phyloP scores from a whole-genome alignment of 129 eudicot species.

The Escallonia rubra region DNA sequence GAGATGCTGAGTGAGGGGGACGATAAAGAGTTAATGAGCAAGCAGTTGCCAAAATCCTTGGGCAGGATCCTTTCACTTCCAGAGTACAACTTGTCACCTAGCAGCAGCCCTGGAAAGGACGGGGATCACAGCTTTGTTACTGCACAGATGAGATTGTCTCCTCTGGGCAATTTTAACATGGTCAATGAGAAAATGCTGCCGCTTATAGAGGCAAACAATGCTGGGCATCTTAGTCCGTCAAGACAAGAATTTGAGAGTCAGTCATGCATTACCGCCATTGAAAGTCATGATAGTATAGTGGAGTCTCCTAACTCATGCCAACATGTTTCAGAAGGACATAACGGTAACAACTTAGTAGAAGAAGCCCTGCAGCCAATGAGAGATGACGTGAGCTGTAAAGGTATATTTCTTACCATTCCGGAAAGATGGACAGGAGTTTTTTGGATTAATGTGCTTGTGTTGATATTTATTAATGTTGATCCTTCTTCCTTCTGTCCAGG shows the following conservation, averaged over 20 bases:
- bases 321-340: constrained; percentile 15
- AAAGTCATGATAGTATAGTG: constrained; percentile 23
- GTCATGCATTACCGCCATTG: constrained; percentile 7
- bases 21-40: constrained; percentile 36
- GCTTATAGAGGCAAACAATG: constrained; percentile 16
- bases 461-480: constrained; percentile 5
- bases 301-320: constrained; percentile 5
- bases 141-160: constrained; percentile 29
- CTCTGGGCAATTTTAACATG: constrained; percentile 14
- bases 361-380: constrained; percentile 17
- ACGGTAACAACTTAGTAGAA: constrained; percentile 19
- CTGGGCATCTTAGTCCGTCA: constrained; percentile 14
- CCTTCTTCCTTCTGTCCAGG: constrained; percentile 18
- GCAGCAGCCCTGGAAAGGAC: constrained; percentile 33
- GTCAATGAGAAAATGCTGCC: constrained; percentile 14
- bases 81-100: constrained; percentile 41
- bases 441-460: not conserved
- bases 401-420: constrained; percentile 26
- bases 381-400: constrained; percentile 27
- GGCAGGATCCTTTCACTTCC: constrained; percentile 77
- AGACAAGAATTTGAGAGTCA: constrained; percentile 26
- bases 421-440: not conserved
- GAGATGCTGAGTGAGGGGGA: constrained; percentile 64
- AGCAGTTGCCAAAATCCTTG: constrained; percentile 56
- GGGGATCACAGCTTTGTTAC: constrained; percentile 18